Percentiles rank a stretch among this genome's conserved stretches.
phyloP scores from a whole-genome alignment of 2,329 filamentous ascomycete species.

The Botrytis paeoniae region DNA sequence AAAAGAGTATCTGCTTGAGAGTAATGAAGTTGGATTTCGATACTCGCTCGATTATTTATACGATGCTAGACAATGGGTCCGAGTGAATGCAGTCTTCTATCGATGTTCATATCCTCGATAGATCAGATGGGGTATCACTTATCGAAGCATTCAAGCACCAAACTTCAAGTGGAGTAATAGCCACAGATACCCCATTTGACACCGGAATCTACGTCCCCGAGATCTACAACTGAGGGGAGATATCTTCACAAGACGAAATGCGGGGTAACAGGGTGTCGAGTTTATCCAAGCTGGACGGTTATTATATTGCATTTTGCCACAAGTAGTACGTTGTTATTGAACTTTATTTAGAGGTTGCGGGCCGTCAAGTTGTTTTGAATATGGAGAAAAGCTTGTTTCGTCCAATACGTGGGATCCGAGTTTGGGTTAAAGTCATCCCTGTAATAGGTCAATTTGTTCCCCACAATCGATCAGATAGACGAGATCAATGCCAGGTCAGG shows the following conservation, averaged over 20 bases:
- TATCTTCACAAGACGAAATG: slow-evolving; percentile 2
- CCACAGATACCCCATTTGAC: slow-evolving; percentile 1
- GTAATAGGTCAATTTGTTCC: neutral
- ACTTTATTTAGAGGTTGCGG: neutral
- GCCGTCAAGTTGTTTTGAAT: neutral
- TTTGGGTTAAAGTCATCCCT: neutral
- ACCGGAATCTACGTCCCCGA: neutral
- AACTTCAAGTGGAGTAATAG: slow-evolving; percentile 9
- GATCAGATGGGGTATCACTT: neutral
- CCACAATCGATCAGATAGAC: slow-evolving; percentile 7
- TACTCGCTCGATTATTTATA: neutral
- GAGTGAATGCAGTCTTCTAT: neutral
- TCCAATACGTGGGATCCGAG: neutral
- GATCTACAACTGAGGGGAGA: neutral
- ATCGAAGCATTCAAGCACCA: neutral
- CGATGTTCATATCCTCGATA: neutral
- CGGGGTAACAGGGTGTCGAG: slow-evolving; percentile 13
- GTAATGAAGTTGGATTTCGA: neutral
- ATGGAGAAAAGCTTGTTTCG: slow-evolving; percentile 11
- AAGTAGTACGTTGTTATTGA: neutral
- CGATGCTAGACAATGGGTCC: neutral
- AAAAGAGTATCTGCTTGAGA: neutral
- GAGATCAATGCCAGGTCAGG: neutral
- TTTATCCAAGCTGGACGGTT: slow-evolving; percentile 1
- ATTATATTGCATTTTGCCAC: neutral